A percentile compares a stretch with the other conserved stretches of the same genome.
phyloP scores from a whole-genome alignment of 2,329 filamentous ascomycete species.

The Zymoseptoria pseudotritici region DNA sequence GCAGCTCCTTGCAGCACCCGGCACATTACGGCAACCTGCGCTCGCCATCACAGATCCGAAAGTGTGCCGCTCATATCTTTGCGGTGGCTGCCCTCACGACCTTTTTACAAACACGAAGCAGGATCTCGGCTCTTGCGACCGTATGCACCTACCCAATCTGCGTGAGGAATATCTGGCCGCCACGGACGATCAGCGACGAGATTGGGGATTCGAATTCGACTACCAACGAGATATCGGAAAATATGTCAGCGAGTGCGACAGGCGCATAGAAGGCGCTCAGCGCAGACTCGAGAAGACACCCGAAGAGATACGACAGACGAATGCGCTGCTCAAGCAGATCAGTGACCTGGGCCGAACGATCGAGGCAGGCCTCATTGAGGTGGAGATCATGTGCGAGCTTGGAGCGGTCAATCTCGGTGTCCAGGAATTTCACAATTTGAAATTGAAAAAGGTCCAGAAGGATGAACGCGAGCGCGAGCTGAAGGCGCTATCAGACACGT shows the following conservation, averaged over 20 bases:
- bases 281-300: conserved; percentile 90
- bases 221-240: conserved; percentile 94
- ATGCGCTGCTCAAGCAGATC: conserved; percentile 78
- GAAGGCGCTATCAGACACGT: conserved; percentile 83
- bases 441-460: conserved; percentile 72
- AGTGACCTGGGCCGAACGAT: conserved; percentile 72
- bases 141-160: conserved; percentile 78
- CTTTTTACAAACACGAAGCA: conserved; percentile 99
- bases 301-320: conserved; percentile 84
- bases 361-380: conserved; percentile 74
- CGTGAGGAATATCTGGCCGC: conserved; percentile 82
- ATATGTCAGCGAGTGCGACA: conserved; percentile 94
- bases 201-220: conserved; percentile 89
- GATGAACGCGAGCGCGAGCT: conserved; percentile 79
- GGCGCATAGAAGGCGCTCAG: conserved; percentile 85
- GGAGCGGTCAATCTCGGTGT: conserved; percentile 74
- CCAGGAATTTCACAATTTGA: conserved; percentile 80
- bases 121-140: conserved; percentile 83
- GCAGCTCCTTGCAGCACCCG: conserved; percentile 61
- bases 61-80: conserved; percentile 90
- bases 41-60: conserved; percentile 85
- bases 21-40: conserved; percentile 64
- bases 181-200: conserved; percentile 61
- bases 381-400: conserved; percentile 75
- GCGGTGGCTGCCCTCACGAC: conserved; percentile 91